Evolutionary conservation across 2,329 filamentous ascomycete species (phyloP).

Genomic region (Apiospora sp.): DNA sequence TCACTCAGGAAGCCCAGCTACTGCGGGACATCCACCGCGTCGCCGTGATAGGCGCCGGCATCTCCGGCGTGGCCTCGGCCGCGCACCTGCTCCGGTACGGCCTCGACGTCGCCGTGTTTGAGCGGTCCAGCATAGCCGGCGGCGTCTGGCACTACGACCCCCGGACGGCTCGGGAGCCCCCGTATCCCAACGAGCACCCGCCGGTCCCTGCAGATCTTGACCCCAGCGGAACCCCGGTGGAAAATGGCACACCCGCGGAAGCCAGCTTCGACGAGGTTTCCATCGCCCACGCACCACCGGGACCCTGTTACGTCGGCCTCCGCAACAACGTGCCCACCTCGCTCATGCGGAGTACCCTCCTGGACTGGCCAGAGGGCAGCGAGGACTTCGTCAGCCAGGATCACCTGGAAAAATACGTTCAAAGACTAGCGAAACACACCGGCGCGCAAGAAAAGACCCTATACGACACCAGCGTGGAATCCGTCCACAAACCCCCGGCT

Average conservation of each 20-base stretch:
- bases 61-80: conserved; percentile 67
- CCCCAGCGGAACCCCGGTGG: conserved; percentile 15
- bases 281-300: conserved; percentile 54
- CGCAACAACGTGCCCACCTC: conserved; percentile 80
- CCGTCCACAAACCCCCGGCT: conserved; percentile 33
- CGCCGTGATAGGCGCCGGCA: conserved; percentile 71
- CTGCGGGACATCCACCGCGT: conserved; percentile 47
- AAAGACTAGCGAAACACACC: conserved; percentile 59
- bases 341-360: conserved; percentile 52
- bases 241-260: conserved; percentile 25
- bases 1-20: conserved; percentile 22
- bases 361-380: conserved; percentile 65
- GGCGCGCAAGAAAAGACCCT: conserved; percentile 58
- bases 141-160: conserved; percentile 73
- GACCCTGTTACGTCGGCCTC: conserved; percentile 65
- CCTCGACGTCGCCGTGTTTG: conserved; percentile 65
- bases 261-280: conserved; percentile 37
- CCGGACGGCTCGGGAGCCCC: conserved; percentile 50
- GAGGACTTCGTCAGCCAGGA: conserved; percentile 65
- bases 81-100: conserved; percentile 71
- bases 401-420: conserved; percentile 66
- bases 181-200: conserved; percentile 39
- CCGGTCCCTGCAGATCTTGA: conserved; percentile 27
- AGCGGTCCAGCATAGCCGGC: conserved; percentile 66
- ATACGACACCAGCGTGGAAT: conserved; percentile 68